Conservation (phyloP, 2,329 filamentous ascomycete genomes). For the Colletotrichum sp. region DNA sequence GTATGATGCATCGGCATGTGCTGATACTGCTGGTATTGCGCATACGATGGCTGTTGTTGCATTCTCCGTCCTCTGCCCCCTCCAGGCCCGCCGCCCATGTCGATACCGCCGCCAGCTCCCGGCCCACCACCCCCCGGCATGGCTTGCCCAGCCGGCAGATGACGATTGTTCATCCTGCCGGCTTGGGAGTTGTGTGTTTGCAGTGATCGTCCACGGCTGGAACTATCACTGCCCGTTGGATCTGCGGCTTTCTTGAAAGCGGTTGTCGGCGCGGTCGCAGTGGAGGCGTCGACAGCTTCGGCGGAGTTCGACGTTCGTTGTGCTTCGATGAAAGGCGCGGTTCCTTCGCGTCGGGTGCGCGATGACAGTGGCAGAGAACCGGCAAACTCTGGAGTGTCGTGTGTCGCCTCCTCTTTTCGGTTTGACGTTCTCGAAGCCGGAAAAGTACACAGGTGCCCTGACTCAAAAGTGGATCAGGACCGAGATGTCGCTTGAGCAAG, state of each 20-base stretch:
- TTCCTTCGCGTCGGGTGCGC: constrained; percentile 1
- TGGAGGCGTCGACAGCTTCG: constrained; percentile 13
- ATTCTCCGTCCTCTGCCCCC: constrained; percentile 41
- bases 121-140: constrained; percentile 50
- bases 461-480: background rate
- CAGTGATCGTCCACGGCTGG: constrained; percentile 25
- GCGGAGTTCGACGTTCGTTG: background rate
- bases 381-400: background rate
- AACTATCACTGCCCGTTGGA: constrained; percentile 19
- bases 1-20: constrained; percentile 48
- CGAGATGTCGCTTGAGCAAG: background rate
- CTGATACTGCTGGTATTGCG: constrained; percentile 28
- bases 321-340: background rate
- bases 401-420: background rate
- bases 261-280: constrained; percentile 8
- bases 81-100: constrained; percentile 35
- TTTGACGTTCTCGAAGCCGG: background rate
- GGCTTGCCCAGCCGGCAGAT: constrained; percentile 79
- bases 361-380: background rate
- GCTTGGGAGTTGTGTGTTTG: constrained; percentile 53
- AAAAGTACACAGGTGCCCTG: background rate
- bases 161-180: constrained; percentile 79
- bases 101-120: constrained; percentile 26
- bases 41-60: constrained; percentile 41
- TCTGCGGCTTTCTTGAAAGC: constrained; percentile 10